Evolutionary conservation across 306 rosid species (phyloP).

Genomic region (Dryas drummondii): DNA sequence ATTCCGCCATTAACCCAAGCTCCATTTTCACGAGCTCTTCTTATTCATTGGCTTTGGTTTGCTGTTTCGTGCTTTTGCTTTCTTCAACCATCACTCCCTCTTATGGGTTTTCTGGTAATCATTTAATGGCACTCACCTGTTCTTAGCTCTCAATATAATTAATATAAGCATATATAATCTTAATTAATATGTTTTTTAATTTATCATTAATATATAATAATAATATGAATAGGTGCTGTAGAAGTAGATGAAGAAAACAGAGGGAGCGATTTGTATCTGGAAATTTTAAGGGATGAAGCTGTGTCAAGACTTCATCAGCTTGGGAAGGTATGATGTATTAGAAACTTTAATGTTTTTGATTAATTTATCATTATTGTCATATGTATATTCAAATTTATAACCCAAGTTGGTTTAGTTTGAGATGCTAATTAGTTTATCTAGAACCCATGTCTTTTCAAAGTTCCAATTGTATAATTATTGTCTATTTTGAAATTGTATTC

Average conservation of each 20-base stretch:
- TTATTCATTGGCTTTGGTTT: neutral
- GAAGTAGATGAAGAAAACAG: slow-evolving; percentile 51
- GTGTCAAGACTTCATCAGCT: slow-evolving; percentile 71
- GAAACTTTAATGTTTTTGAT: neutral
- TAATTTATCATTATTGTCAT: neutral
- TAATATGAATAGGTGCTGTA: slow-evolving; percentile 45
- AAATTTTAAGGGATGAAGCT: slow-evolving; percentile 84
- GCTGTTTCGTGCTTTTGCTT: slow-evolving; percentile 3
- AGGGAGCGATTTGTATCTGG: slow-evolving; percentile 53
- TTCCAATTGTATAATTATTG: neutral
- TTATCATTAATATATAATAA: neutral
- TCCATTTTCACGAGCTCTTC: neutral
- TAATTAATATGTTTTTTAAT: neutral
- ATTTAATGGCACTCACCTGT: neutral
- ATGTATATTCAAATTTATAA: too few relatives aligned
- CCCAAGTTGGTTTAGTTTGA: too few relatives aligned
- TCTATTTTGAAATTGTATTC: neutral
- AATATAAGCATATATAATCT: neutral
- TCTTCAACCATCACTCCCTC: slow-evolving; percentile 1
- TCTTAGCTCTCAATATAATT: too few relatives aligned
- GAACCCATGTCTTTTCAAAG: neutral
- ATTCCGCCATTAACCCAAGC: neutral
- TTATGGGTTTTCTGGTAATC: slow-evolving; percentile 10
- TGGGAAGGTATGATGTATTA: slow-evolving; percentile 53
- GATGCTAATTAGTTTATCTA: neutral